A percentile compares a stretch with the other conserved stretches of the same genome.
phyloP scores from a whole-genome alignment of 768 basidiomycete genomes.

The Termitomyces sp. region DNA sequence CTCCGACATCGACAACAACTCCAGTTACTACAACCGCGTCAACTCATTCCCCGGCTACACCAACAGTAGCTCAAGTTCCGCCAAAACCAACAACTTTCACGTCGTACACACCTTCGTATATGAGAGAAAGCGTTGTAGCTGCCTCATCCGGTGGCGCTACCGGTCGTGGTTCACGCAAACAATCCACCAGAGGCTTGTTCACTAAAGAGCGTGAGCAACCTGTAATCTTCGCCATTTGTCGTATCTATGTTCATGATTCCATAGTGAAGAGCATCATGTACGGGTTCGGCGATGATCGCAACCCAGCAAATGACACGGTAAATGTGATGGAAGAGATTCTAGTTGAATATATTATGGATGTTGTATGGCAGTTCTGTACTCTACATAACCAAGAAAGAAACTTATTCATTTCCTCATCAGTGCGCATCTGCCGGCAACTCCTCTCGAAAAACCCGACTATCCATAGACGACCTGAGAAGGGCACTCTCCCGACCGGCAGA shows the following conservation, averaged over 20 bases:
- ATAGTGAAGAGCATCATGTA: constrained; percentile 86
- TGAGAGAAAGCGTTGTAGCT: constrained; percentile 44
- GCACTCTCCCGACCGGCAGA: constrained; percentile 83
- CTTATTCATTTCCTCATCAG: constrained; percentile 34
- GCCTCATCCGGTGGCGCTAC: constrained; percentile 34
- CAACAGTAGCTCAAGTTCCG: constrained; percentile 21
- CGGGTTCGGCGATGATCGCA: constrained; percentile 89
- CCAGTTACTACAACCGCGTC: constrained; percentile 25
- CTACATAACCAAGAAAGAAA: constrained; percentile 4
- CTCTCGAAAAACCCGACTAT: constrained; percentile 68
- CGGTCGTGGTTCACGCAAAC: constrained; percentile 53
- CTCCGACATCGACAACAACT: constrained; percentile 19
- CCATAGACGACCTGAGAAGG: constrained; percentile 82
- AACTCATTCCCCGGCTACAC: constrained; percentile 24
- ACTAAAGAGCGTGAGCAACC: constrained; percentile 69
- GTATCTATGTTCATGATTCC: constrained; percentile 8
- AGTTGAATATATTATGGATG: constrained; percentile 85
- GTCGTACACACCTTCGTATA: constrained; percentile 50
- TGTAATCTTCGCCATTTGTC: not conserved
- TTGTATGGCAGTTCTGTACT: constrained; percentile 50
- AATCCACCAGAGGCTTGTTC: constrained; percentile 72
- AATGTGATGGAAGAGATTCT: constrained; percentile 93
- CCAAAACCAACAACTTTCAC: constrained; percentile 48
- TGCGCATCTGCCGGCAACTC: constrained; percentile 72
- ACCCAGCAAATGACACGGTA: constrained; percentile 84